Evolutionary conservation across 2,329 filamentous ascomycete species (phyloP), one percentile per base, ranked within the genome.

Genomic region (Cephalotrichum gorgonifer): DNA sequence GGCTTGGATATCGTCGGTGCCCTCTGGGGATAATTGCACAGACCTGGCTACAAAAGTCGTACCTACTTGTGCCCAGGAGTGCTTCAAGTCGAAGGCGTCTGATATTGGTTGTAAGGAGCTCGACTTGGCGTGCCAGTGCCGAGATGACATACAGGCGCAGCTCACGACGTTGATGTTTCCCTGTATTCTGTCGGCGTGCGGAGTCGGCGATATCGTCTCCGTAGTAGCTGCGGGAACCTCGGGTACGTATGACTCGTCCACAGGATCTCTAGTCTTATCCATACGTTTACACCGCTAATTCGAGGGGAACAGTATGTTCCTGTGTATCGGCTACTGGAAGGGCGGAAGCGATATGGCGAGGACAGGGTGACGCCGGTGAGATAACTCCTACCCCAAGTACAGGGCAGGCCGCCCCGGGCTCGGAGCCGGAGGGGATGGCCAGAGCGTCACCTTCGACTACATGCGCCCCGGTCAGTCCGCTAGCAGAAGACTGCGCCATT

Each of bases 101-200:
- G 49, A 50, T 1, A 54, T 63, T 14, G 59, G 56, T 30, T 63
- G 61, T 48, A 55, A 50, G 23, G 51, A 54, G 20, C 31, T 49
- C 23, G 60, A 62, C 51, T 62, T 57, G 35, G 53, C 53, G 8
- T 63, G 60, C 22, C 59, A 62, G 25, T 63, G 60, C 47, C 47
- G 56, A 15, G 47, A 54, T 12, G 56, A 56, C 4, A 54, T 54
- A 15, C 53, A 56, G 20, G 55, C 55, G 11, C 53, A 50, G 11
- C 43, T 62, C 9, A 57, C 58, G 2, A 49, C 55, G 38, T 50
- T 57, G 11, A 53, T 60, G n/a, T 53, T 56, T 20, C 58, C 59
- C 15, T 61, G 59, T 30, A 57, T 62, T 4, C 50, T 54, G 1
- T 59, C 54, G 1, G 54, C 53, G 8, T 62, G 59, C 26, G 52